Evolutionary conservation across 495 filamentous ascomycete genomes (phyloP).

Genomic region (Annulohypoxylon moriforme): DNA sequence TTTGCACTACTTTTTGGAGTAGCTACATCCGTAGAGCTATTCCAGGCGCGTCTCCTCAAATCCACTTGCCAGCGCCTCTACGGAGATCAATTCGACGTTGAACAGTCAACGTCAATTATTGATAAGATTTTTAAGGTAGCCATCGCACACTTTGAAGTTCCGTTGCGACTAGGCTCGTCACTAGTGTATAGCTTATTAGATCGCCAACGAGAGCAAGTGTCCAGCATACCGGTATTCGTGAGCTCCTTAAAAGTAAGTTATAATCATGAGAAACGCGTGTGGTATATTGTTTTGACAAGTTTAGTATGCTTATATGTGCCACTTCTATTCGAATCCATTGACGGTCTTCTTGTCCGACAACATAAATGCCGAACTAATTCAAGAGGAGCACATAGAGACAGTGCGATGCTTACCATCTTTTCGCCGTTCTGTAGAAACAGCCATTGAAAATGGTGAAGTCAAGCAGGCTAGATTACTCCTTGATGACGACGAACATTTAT

Average conservation of each 20-base stretch:
- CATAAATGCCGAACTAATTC: conserved; percentile 53
- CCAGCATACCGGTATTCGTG: conserved; percentile 83
- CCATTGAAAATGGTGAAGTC: conserved; percentile 51
- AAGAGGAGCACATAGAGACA: conserved; percentile 75
- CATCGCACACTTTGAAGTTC: conserved; percentile 64
- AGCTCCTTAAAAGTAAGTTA: conserved; percentile 78
- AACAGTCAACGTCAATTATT: conserved; percentile 76
- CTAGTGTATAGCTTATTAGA: conserved; percentile 74
- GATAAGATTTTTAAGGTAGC: conserved; percentile 81
- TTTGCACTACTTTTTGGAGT: conserved; percentile 89
- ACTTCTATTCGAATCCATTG: conserved; percentile 93
- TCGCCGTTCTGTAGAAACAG: conserved; percentile 59
- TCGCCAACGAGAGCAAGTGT: conserved; percentile 85
- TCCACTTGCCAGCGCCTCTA: conserved; percentile 74
- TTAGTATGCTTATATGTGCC: conserved; percentile 93
- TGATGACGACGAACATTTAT: conserved; percentile 54
- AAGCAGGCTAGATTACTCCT: conserved; percentile 53
- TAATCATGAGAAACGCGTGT: neutral
- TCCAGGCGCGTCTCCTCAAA: conserved; percentile 85
- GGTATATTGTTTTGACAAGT: conserved; percentile 14
- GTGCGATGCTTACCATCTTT: conserved; percentile 86
- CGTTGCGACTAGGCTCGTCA: conserved; percentile 75
- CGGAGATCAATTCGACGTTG: conserved; percentile 86
- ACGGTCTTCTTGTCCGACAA: conserved; percentile 69
- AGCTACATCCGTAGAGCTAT: conserved; percentile 89